Evolutionary conservation across 192 early-diverging fungal genomes (phyloP).

Genomic region (Thamnidium elegans): DNA sequence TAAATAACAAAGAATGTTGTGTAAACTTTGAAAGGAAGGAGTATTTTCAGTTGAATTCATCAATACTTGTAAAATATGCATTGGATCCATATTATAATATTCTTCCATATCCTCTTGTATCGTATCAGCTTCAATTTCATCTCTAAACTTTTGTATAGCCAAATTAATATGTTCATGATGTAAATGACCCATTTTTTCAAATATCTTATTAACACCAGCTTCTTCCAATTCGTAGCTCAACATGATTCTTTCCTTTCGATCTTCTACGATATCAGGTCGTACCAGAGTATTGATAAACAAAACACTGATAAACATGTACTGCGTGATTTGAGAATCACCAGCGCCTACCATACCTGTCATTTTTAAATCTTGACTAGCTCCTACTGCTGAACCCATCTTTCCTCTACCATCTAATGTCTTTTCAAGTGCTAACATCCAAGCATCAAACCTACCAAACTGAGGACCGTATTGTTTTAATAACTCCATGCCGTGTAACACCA

Average conservation of each 20-base stretch:
- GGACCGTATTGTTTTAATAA: slow-evolving; percentile 56
- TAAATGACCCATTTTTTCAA: slow-evolving; percentile 23
- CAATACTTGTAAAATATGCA: slow-evolving; percentile 65
- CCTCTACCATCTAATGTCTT: slow-evolving; percentile 72
- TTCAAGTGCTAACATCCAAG: slow-evolving; percentile 68
- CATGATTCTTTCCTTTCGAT: slow-evolving; percentile 64
- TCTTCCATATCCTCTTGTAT: slow-evolving; percentile 40
- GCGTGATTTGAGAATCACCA: slow-evolving; percentile 54
- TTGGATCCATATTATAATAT: slow-evolving; percentile 43
- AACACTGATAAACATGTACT: slow-evolving; percentile 66
- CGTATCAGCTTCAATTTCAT: slow-evolving; percentile 23
- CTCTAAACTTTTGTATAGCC: slow-evolving; percentile 28
- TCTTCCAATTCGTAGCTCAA: slow-evolving; percentile 66
- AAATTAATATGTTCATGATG: slow-evolving; percentile 28
- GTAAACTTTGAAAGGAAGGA: slow-evolving; percentile 59
- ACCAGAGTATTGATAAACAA: slow-evolving; percentile 74
- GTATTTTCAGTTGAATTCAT: slow-evolving; percentile 63
- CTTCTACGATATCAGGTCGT: slow-evolving; percentile 57
- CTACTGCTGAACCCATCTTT: slow-evolving; percentile 70
- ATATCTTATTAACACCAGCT: slow-evolving; percentile 44
- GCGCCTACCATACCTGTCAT: slow-evolving; percentile 46
- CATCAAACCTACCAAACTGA: slow-evolving; percentile 39
- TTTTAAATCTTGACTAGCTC: slow-evolving; percentile 66
- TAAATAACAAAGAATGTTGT: slow-evolving; percentile 70
- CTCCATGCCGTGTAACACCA: slow-evolving; percentile 73